Evolutionary conservation across 441 rosid genomes (phyloP).

Genomic region (Syzygium syzygioides): DNA sequence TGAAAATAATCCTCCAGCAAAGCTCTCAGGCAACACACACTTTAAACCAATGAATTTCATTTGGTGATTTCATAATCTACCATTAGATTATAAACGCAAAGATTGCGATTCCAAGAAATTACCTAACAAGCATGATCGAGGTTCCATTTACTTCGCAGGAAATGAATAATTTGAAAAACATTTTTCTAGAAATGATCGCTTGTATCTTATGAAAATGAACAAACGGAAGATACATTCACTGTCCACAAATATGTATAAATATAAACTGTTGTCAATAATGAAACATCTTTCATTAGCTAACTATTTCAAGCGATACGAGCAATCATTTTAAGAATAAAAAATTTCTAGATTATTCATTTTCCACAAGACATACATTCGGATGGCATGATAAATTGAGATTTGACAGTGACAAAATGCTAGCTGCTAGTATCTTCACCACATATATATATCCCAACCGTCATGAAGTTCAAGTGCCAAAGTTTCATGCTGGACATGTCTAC

Average conservation of each 20-base stretch:
- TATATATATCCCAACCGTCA: not conserved
- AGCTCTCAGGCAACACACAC: not conserved
- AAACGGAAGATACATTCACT: too few species aligned
- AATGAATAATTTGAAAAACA: too few species aligned
- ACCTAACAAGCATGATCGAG: not conserved
- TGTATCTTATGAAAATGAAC: too few species aligned
- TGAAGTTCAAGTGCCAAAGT: not conserved
- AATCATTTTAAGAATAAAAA: too few species aligned
- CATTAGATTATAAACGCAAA: not conserved
- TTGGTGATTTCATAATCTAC: not conserved
- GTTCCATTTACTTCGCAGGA: too few species aligned
- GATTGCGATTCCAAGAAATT: not conserved
- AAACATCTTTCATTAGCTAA: too few species aligned
- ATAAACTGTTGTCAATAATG: too few species aligned
- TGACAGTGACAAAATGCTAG: not conserved
- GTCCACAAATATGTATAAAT: too few species aligned
- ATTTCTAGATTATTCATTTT: too few species aligned
- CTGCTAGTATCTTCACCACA: not conserved
- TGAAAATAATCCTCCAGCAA: not conserved
- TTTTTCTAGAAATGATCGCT: too few species aligned
- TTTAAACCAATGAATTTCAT: not conserved
- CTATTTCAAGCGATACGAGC: too few species aligned
- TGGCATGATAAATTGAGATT: not conserved
- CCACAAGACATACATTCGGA: fast-evolving
- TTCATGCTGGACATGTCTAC: not conserved